Base-by-base conservation (phyloP, 371 early-diverging fungal species). In the Parasitella parasitica region DNA sequence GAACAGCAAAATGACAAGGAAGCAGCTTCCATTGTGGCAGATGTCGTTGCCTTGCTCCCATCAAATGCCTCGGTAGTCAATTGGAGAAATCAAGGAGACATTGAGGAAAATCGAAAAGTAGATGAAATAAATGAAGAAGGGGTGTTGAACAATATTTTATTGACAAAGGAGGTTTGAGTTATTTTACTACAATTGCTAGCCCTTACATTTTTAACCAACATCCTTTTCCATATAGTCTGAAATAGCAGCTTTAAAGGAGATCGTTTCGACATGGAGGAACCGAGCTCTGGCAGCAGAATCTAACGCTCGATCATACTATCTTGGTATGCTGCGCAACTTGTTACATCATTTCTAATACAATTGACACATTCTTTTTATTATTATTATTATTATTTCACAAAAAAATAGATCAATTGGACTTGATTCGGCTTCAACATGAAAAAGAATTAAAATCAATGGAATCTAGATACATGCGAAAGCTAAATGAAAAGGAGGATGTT, bases 141-240 rank as follows among this genome's bases (percentile, higher is more conserved):
- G 49, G 54, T 51, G 46, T 39, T 68, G 50, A 54, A 51, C 26
- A 63, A 55, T 53, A 50, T 41, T 13, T 43, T 68, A 37, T 60
- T 68, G 52, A 64, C 57, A 59, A 68, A 68, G 59, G 69, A 68
- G 69, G 69, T 68, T 49, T 57, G 53, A 8, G 18, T 16, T 43
- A 11, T 20, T 41, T 15, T 53, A 11, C 34, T 35, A 20, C 20
- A 18, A 37, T 51, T 32, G 32, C n/a, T n/a, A 22, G 38, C 26
- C 24, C 51, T 52, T 52, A 30, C 27, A 27, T 60, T 27, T 30
- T 52, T 27, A 37, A 16, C 13, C 36, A 53, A 22, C 12, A 53
- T 15, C 39, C 30, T 30, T 8, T 13, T n/a, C n/a, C n/a, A 32
- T n/a, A 8, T 59, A 68, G 69, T 68, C 69, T 41, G 69, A 68